Evolutionary conservation across 83 land plant species (phyloP).

Genomic region (Diphasiastrum complanatum): DNA sequence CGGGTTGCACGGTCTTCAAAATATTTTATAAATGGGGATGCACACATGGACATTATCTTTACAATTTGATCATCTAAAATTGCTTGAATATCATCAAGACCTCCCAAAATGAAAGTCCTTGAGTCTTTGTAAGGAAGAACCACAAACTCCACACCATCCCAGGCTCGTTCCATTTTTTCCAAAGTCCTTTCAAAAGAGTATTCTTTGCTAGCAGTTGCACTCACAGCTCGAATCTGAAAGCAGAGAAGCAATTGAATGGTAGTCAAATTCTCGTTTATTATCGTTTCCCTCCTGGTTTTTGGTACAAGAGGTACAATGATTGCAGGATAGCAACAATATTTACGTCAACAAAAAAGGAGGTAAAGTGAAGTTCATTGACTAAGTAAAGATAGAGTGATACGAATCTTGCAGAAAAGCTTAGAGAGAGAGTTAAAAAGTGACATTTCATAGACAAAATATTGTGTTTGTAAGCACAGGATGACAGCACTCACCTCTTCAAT

Average conservation of each 20-base stretch:
- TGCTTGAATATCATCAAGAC: conserved; percentile 38
- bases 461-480: too few relatives aligned
- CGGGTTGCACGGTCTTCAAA: conserved; percentile 30
- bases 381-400: too few relatives aligned
- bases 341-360: too few relatives aligned
- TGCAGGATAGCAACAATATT: too few relatives aligned
- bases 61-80: conserved; percentile 42
- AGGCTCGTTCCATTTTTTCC: conserved; percentile 35
- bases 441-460: too few relatives aligned
- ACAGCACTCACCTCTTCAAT: conserved; percentile 35
- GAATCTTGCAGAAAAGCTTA: too few relatives aligned
- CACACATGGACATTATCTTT: conserved; percentile 42
- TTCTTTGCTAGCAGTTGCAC: conserved; percentile 41
- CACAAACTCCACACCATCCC: conserved; percentile 37
- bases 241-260: background rate
- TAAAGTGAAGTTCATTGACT: too few relatives aligned
- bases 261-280: too few relatives aligned
- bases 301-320: too few relatives aligned
- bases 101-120: conserved; percentile 39
- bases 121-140: conserved; percentile 40
- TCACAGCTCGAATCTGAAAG: conserved; percentile 21
- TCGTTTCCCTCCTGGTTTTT: too few relatives aligned
- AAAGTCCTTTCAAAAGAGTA: conserved; percentile 38
- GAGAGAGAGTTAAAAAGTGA: too few relatives aligned
- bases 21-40: conserved; percentile 36